These are phyloP conservation scores for Alloteropsis semialata DNA, from an alignment of 176 grass and related monocot genomes.

Conservation along the genomic window DNA sequence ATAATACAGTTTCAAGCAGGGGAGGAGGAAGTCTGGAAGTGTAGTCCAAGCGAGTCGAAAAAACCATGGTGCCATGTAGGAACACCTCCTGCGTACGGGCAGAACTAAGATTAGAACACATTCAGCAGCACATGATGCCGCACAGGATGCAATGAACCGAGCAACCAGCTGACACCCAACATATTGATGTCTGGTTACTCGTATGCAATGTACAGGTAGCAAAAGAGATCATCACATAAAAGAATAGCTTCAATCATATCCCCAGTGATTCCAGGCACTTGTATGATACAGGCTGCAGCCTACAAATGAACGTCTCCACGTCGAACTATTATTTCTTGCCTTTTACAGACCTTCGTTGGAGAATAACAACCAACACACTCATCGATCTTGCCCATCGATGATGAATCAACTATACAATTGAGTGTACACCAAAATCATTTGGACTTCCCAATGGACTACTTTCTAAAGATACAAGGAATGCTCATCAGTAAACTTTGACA, in stretches of 20 bases:
- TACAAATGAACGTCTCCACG: neutral
- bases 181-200: neutral
- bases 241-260: neutral
- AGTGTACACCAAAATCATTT: constrained; percentile 22
- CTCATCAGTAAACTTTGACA: neutral
- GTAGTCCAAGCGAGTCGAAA: neutral
- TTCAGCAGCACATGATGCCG: neutral
- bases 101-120: neutral
- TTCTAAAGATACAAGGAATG: constrained; percentile 22
- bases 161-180: neutral
- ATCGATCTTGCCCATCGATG: neutral
- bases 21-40: too few relatives aligned
- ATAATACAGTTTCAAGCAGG: too few relatives aligned
- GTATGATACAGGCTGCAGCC: neutral
- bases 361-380: constrained; percentile 4
- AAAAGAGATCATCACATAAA: neutral
- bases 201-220: neutral
- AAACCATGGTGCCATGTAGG: neutral
- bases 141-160: neutral
- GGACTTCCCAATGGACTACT: neutral
- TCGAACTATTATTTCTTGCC: neutral
- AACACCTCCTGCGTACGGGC: neutral
- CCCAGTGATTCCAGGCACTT: neutral
- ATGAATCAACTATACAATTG: constrained; percentile 38
- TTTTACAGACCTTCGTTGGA: neutral